These are phyloP conservation scores for Theobroma grandiflorum DNA, from an alignment of 441 rosid species.

Conservation along the genomic window DNA sequence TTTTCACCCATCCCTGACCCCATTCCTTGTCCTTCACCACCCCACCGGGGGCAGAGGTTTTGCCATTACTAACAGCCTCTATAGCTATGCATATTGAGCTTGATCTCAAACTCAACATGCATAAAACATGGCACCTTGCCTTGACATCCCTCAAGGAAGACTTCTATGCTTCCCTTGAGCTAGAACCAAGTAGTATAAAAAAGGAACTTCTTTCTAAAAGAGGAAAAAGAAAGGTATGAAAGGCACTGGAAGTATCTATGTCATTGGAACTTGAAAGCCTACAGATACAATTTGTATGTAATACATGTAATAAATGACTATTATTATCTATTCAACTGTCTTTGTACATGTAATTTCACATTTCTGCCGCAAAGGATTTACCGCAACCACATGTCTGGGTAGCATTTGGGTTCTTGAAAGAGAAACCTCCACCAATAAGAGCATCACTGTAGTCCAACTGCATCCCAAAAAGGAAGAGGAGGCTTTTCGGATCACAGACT, in stretches of 20 bases:
- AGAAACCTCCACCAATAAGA: slow-evolving; percentile 96
- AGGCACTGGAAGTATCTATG: not conserved
- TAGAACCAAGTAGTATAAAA: too few relatives aligned
- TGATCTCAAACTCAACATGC: too few relatives aligned
- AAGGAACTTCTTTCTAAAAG: not conserved
- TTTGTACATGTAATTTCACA: slow-evolving; percentile 51
- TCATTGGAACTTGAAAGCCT: not conserved
- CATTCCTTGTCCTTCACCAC: too few relatives aligned
- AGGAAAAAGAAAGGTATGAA: not conserved
- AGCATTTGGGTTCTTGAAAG: slow-evolving; percentile 96
- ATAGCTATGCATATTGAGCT: too few relatives aligned
- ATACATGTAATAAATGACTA: slow-evolving; percentile 9
- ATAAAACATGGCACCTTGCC: too few relatives aligned
- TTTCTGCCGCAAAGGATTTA: slow-evolving; percentile 91
- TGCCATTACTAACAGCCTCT: too few relatives aligned
- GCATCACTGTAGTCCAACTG: slow-evolving; percentile 95
- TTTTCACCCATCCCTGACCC: too few relatives aligned
- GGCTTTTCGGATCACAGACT: slow-evolving; percentile 99
- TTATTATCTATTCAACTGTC: slow-evolving; percentile 15
- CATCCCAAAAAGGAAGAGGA: slow-evolving; percentile 92
- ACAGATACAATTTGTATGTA: not conserved
- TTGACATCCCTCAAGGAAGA: too few relatives aligned
- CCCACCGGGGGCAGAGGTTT: too few relatives aligned
- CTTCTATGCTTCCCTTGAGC: too few relatives aligned
- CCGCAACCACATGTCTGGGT: slow-evolving; percentile 97